Percentiles rank a stretch among this genome's conserved stretches.
These are phyloP conservation scores for Aphanomyces stellatus DNA, from an alignment of 352 stramenopile genomes.

Conservation along the genomic window DNA sequence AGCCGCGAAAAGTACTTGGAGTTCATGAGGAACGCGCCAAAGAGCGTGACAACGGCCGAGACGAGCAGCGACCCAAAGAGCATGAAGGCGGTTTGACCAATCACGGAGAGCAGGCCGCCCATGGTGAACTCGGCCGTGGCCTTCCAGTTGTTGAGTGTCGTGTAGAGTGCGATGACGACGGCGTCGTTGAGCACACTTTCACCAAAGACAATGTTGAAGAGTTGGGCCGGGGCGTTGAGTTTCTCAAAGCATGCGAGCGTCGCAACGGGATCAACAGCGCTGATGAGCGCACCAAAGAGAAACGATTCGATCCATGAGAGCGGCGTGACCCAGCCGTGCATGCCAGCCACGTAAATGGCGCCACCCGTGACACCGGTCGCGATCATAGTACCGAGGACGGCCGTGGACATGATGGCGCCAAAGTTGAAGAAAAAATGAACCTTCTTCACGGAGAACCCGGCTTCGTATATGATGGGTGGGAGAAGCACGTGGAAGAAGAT, in stretches of 20 bases:
- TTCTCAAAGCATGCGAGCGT: conserved; percentile 91
- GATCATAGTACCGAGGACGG: conserved; percentile 67
- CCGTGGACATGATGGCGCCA: conserved; percentile 77
- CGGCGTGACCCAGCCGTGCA: conserved; percentile 50
- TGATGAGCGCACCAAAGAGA: conserved; percentile 89
- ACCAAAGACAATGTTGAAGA: conserved; percentile 95
- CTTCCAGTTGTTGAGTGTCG: conserved; percentile 86
- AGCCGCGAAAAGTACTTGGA: conserved; percentile 57
- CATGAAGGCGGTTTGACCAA: conserved; percentile 61
- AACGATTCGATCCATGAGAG: conserved; percentile 88
- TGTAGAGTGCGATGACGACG: conserved; percentile 89
- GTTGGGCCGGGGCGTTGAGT: conserved; percentile 66
- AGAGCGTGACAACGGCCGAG: conserved; percentile 56
- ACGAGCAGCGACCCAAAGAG: conserved; percentile 70
- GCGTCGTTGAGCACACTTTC: conserved; percentile 94
- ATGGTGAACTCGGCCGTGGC: conserved; percentile 54
- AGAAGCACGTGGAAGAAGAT: conserved; percentile 83
- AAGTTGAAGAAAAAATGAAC: conserved; percentile 82
- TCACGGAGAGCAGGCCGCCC: conserved; percentile 52
- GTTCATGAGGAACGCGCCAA: conserved; percentile 70
- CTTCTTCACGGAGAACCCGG: conserved; percentile 78
- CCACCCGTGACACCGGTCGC: conserved; percentile 67
- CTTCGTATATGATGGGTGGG: conserved; percentile 83
- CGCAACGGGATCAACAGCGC: conserved; percentile 89
- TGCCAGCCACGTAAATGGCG: conserved; percentile 53